These are phyloP conservation scores for Diaporthe sp. DNA, from an alignment of 2,329 filamentous ascomycete genomes.

Conservation along the genomic window DNA sequence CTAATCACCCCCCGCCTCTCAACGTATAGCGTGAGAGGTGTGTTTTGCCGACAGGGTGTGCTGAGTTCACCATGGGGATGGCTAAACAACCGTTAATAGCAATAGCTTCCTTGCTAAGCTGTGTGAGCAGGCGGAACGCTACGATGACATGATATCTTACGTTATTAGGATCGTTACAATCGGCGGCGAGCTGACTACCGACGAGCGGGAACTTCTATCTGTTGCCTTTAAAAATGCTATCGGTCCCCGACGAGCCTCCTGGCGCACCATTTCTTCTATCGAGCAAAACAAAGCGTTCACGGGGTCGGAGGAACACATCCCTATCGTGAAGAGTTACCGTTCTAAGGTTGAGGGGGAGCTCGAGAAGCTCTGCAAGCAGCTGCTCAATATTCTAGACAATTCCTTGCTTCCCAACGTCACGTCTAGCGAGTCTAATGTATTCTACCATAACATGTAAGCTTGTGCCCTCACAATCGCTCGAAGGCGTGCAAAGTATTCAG, in stretches of 20 bases:
- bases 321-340: slow-evolving; percentile 95
- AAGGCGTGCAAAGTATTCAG: slow-evolving; percentile 33
- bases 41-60: slow-evolving; percentile 36
- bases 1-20: neutral
- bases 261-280: slow-evolving; percentile 99
- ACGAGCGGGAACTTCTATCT: slow-evolving; percentile 97
- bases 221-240: slow-evolving; percentile 99
- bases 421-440: slow-evolving; percentile 98
- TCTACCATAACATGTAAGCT: slow-evolving; percentile 99
- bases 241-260: slow-evolving; percentile 96
- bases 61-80: too few species aligned
- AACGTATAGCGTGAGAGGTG: slow-evolving; percentile 45
- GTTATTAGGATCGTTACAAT: slow-evolving; percentile 99
- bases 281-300: slow-evolving; percentile 99
- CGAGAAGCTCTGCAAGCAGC: slow-evolving; percentile 97
- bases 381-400: slow-evolving; percentile 93
- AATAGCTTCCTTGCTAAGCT: slow-evolving; percentile 99
- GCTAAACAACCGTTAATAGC: slow-evolving; percentile 65
- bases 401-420: slow-evolving; percentile 95
- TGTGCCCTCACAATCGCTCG: slow-evolving; percentile 39
- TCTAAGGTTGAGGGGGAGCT: slow-evolving; percentile 98
- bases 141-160: slow-evolving; percentile 99
- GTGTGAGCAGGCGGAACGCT: slow-evolving; percentile 99
- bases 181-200: slow-evolving; percentile 84
- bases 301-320: slow-evolving; percentile 94